Percentiles rank a stretch among this genome's conserved stretches.
Conservation (phyloP, 805 yeast genomes). For the Ogataea chonburiensis region DNA sequence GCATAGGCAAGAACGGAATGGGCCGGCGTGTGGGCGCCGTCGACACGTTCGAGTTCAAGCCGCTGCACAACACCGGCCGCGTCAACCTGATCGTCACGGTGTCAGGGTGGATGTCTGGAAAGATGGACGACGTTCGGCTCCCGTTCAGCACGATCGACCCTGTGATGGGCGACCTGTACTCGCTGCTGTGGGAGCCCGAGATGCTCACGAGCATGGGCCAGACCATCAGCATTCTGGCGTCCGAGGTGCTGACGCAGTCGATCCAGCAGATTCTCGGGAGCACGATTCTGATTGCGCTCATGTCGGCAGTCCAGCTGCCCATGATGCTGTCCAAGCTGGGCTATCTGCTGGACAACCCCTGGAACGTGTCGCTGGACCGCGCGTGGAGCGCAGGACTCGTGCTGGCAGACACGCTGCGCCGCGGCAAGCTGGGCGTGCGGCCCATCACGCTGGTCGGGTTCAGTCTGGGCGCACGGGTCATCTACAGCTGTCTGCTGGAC, state of each 20-base stretch:
- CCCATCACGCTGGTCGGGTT: constrained; percentile 93
- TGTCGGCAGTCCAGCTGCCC: constrained; percentile 92
- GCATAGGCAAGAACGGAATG: constrained; percentile 86
- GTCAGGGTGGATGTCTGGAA: constrained; percentile 97
- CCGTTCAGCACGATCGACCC: constrained; percentile 98
- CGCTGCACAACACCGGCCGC: constrained; percentile 86
- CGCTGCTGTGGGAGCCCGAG: constrained; percentile 97
- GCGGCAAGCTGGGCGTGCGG: constrained; percentile 85
- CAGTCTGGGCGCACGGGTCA: constrained; percentile 88
- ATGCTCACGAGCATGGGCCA: constrained; percentile 96
- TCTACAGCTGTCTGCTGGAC: constrained; percentile 85
- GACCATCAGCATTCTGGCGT: constrained; percentile 88
- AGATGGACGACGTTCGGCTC: constrained; percentile 89
- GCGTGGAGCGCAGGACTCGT: constrained; percentile 96
- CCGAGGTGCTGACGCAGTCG: constrained; percentile 88
- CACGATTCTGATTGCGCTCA: constrained; percentile 81
- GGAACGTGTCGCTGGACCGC: constrained; percentile 95
- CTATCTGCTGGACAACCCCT: constrained; percentile 90
- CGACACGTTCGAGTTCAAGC: constrained; percentile 88
- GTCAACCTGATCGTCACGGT: constrained; percentile 85
- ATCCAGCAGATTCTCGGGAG: constrained; percentile 94
- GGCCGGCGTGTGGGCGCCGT: constrained; percentile 85
- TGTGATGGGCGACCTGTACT: constrained; percentile 92
- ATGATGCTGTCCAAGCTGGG: constrained; percentile 87
- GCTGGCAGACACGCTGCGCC: constrained; percentile 84